Evolutionary conservation across 2,329 filamentous ascomycete species (phyloP).

Genomic region (Aspergillus brunneoviolaceus): DNA sequence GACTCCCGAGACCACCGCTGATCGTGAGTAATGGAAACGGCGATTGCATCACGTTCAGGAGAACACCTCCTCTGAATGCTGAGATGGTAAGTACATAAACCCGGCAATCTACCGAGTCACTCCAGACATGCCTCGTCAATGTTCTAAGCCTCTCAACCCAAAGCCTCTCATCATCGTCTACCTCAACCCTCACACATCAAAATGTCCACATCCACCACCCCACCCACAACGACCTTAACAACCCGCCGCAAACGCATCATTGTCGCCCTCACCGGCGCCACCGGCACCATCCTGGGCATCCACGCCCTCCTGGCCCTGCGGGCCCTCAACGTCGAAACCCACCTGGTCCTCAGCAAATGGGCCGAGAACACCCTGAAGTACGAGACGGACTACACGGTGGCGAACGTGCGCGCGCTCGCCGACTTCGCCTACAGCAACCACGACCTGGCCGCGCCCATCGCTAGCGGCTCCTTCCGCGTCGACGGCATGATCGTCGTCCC

Average conservation of each 20-base stretch:
- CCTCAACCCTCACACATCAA: neutral
- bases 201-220: neutral
- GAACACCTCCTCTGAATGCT: no score
- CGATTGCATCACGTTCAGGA: no score
- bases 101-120: no score
- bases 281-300: constrained; percentile 48
- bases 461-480: constrained; percentile 46
- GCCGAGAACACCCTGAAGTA: constrained; percentile 50
- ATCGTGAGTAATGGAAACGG: no score
- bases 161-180: no score
- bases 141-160: neutral
- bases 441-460: constrained; percentile 48
- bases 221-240: neutral
- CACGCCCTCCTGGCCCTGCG: constrained; percentile 43
- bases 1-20: no score
- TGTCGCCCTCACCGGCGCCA: constrained; percentile 53
- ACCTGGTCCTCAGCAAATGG: constrained; percentile 52
- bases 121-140: no score
- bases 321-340: constrained; percentile 47
- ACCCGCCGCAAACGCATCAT: constrained; percentile 38
- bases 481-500: constrained; percentile 51
- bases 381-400: constrained; percentile 43
- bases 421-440: constrained; percentile 40
- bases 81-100: no score
- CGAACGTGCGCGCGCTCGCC: constrained; percentile 41